Evolutionary conservation across 2,329 filamentous ascomycete species (phyloP).

Genomic region (Mycosphaerella arachidis): DNA sequence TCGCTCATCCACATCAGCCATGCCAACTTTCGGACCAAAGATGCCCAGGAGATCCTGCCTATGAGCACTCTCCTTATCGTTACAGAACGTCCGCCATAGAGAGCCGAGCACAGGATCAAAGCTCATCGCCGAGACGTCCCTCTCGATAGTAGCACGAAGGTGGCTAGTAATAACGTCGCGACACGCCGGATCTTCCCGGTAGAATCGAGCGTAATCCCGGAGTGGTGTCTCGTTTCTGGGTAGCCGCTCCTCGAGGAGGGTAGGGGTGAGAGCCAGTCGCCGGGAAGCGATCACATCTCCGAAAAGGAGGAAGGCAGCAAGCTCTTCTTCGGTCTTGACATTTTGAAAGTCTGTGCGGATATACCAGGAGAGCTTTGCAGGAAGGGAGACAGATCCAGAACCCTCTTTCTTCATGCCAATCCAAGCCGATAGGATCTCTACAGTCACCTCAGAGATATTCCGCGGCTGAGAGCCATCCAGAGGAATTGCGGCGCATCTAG

Average conservation of each 20-base stretch:
- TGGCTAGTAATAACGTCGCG: constrained; percentile 5
- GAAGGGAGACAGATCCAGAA: background rate
- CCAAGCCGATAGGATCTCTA: constrained; percentile 13
- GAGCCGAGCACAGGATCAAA: constrained; percentile 16
- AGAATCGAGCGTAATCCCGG: constrained; percentile 6
- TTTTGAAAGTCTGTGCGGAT: background rate
- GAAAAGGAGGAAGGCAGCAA: background rate
- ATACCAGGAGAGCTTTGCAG: constrained; percentile 3
- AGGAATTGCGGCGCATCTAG: constrained; percentile 6
- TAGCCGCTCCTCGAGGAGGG: constrained; percentile 1
- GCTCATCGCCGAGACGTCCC: constrained; percentile 10
- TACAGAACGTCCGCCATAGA: constrained; percentile 14
- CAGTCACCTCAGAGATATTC: constrained; percentile 12
- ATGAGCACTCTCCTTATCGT: constrained; percentile 6
- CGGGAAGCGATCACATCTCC: background rate
- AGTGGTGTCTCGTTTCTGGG: background rate
- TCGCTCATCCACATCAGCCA: constrained; percentile 1
- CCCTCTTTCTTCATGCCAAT: constrained; percentile 14
- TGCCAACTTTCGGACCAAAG: constrained; percentile 9
- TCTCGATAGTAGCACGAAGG: constrained; percentile 10
- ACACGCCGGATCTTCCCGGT: constrained; percentile 4
- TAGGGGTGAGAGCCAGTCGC: background rate
- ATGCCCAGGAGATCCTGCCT: constrained; percentile 10
- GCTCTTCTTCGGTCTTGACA: background rate
- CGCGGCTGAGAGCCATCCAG: background rate